Conservation (phyloP, 768 basidiomycete species). For the Candolleomyces efflorescens region DNA sequence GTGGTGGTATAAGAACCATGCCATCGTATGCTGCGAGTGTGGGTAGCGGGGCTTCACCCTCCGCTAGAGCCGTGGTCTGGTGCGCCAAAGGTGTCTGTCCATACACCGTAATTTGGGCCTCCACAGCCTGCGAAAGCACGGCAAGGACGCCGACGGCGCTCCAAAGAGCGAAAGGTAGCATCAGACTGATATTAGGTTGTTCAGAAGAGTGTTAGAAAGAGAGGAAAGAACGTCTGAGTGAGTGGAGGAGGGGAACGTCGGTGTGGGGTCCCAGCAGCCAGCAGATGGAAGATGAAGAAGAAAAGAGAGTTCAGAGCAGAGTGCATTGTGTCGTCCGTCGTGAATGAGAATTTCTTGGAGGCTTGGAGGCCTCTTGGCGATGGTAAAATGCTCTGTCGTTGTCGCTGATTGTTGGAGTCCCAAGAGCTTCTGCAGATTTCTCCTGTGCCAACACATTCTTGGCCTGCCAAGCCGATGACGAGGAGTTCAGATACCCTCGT, state of each 20-base stretch:
- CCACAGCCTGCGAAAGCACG: not conserved
- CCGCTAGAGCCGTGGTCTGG: conserved; percentile 6
- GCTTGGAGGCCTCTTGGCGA: too few relatives aligned
- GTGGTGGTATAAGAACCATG: conserved; percentile 44
- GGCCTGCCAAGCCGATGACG: too few relatives aligned
- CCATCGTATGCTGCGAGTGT: conserved; percentile 51
- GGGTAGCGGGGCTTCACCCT: not conserved
- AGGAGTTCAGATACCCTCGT: too few relatives aligned
- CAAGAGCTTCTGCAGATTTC: too few relatives aligned
- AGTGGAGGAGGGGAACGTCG: not conserved
- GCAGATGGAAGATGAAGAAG: not conserved
- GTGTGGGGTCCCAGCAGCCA: not conserved
- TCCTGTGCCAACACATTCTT: too few relatives aligned
- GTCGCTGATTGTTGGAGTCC: too few relatives aligned
- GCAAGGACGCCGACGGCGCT: not conserved
- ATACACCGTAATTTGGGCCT: conserved; percentile 25
- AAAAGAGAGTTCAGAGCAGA: too few relatives aligned
- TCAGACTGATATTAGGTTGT: not conserved
- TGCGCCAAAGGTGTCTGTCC: conserved; percentile 26
- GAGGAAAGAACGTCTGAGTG: too few relatives aligned
- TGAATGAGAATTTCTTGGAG: too few relatives aligned
- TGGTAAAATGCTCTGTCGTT: too few relatives aligned
- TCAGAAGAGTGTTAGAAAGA: not conserved
- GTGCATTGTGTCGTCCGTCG: too few relatives aligned
- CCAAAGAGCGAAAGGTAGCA: not conserved